A percentile compares a stretch with the other conserved stretches of the same genome.
Evolutionary conservation across 1,284 basidiomycete genomes (phyloP).

Genomic region (Puccinia hordei): DNA sequence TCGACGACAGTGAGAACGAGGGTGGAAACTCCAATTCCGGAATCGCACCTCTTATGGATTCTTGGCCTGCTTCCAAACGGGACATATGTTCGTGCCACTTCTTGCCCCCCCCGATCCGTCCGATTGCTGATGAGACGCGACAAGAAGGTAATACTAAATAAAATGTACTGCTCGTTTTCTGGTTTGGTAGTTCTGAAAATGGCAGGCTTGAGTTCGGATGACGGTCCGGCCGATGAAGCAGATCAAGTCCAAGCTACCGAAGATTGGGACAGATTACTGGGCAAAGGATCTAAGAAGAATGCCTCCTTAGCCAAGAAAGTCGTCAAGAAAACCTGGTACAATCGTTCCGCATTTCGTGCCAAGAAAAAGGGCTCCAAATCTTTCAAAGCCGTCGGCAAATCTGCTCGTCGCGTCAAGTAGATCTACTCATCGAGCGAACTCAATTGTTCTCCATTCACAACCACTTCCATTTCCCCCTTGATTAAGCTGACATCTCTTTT

Average conservation of each 20-base stretch:
- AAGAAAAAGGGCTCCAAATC: conserved; percentile 19
- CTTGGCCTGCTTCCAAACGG: conserved; percentile 21
- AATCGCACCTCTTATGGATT: conserved; percentile 17
- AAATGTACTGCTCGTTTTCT: not conserved
- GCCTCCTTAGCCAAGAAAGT: not conserved
- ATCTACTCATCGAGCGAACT: not conserved
- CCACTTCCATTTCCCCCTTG: not conserved
- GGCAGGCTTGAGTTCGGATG: conserved; percentile 17
- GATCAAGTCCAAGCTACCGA: not conserved
- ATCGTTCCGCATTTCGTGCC: conserved; percentile 3
- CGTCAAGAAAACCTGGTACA: conserved; percentile 12
- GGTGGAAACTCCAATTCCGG: not conserved
- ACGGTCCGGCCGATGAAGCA: not conserved
- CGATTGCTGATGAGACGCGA: not conserved
- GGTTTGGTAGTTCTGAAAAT: conserved; percentile 1
- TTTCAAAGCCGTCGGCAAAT: conserved; percentile 10
- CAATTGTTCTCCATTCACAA: not conserved
- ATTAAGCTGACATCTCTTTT: not conserved
- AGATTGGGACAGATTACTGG: conserved; percentile 12
- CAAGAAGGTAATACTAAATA: not conserved
- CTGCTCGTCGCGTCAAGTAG: conserved; percentile 19
- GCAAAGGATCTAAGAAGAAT: not conserved
- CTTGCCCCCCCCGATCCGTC: not conserved
- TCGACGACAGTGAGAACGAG: conserved; percentile 15
- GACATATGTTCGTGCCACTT: not conserved